phyloP scores from a whole-genome alignment of 2,329 filamentous ascomycete species.

The Colletotrichum higginsianum region DNA sequence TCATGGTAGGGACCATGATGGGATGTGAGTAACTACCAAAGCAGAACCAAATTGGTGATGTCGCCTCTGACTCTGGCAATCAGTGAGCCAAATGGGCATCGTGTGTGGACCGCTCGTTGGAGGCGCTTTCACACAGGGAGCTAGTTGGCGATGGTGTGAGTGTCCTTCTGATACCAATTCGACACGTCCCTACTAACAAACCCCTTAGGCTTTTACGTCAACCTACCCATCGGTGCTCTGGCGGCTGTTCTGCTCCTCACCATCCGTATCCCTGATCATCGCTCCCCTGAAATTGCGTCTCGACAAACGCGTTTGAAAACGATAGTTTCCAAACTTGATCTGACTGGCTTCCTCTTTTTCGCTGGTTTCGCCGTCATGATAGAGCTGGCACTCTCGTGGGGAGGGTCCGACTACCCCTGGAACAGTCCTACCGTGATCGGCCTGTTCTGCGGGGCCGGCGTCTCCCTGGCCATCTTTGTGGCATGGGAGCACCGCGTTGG shows the following conservation, averaged over 20 bases:
- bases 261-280: constrained; percentile 56
- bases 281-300: constrained; percentile 46
- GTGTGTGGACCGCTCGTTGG: constrained; percentile 59
- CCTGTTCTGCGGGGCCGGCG: constrained; percentile 52
- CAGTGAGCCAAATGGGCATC: constrained; percentile 55
- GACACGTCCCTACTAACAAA: neutral
- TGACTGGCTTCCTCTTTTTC: constrained; percentile 49
- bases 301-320: neutral
- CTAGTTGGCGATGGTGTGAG: constrained; percentile 62
- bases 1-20: no score
- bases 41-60: no score
- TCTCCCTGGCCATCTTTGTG: constrained; percentile 47
- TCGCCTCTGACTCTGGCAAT: no score
- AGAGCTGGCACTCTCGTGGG: constrained; percentile 62
- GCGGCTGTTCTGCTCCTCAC: constrained; percentile 52
- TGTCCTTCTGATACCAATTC: constrained; percentile 3
- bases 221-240: constrained; percentile 60
- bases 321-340: constrained; percentile 43
- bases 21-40: no score
- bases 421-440: constrained; percentile 53
- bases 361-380: constrained; percentile 57
- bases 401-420: constrained; percentile 54
- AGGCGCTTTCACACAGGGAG: constrained; percentile 55
- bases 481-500: constrained; percentile 55
- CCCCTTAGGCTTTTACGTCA: constrained; percentile 60